These are phyloP conservation scores for Multifurca ochricompacta DNA, from an alignment of 768 basidiomycete species.

Conservation along the genomic window DNA sequence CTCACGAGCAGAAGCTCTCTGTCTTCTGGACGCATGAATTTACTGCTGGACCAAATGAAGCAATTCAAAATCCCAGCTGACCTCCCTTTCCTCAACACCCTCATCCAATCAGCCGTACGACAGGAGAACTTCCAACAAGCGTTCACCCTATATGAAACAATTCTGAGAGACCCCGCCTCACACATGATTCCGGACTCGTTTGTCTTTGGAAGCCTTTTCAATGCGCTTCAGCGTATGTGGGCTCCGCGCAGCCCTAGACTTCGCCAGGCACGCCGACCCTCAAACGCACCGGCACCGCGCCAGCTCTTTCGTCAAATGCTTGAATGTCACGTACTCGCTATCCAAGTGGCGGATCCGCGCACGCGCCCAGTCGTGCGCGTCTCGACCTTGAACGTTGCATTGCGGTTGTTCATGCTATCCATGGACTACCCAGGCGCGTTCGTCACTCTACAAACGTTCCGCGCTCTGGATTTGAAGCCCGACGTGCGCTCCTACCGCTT, in stretches of 20 bases:
- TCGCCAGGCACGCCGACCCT: background rate
- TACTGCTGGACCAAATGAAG: constrained; percentile 35
- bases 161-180: constrained; percentile 30
- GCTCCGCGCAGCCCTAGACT: background rate
- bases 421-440: constrained; percentile 15
- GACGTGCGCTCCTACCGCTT: constrained; percentile 13
- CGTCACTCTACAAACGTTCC: constrained; percentile 12
- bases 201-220: constrained; percentile 18
- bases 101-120: constrained; percentile 36
- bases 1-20: constrained; percentile 28
- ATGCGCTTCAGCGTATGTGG: constrained; percentile 6
- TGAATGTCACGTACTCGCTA: constrained; percentile 9
- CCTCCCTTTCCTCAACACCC: constrained; percentile 39
- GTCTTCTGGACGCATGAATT: constrained; percentile 26
- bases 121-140: constrained; percentile 29
- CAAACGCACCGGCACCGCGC: constrained; percentile 10
- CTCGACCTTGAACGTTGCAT: constrained; percentile 17
- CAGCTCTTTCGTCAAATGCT: constrained; percentile 20
- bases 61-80: constrained; percentile 33
- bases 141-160: constrained; percentile 36
- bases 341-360: background rate
- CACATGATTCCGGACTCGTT: constrained; percentile 29
- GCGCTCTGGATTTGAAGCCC: constrained; percentile 4
- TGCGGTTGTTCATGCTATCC: constrained; percentile 13
- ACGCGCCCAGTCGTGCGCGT: constrained; percentile 1